These are phyloP conservation scores for Linnemannia schmuckeri DNA, from an alignment of 192 early-diverging fungal genomes.

Conservation along the genomic window DNA sequence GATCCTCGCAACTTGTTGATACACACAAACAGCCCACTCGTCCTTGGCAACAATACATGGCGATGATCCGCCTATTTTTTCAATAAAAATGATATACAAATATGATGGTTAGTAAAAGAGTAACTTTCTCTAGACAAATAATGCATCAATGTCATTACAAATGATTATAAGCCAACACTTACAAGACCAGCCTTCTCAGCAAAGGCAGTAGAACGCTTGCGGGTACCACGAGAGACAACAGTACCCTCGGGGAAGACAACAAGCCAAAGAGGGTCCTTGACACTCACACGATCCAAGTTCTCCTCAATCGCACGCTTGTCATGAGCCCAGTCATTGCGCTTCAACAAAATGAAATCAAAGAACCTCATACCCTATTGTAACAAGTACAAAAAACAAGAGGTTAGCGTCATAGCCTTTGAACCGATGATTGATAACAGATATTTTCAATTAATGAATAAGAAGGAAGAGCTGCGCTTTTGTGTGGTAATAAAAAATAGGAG, in stretches of 20 bases:
- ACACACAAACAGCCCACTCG: constrained; percentile 85
- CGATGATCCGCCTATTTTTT: constrained; percentile 64
- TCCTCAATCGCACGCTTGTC: constrained; percentile 75
- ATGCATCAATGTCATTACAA: not conserved
- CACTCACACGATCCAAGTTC: constrained; percentile 70
- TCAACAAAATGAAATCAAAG: constrained; percentile 95
- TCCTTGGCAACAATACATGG: constrained; percentile 87
- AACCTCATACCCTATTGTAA: constrained; percentile 81
- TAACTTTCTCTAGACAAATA: not conserved
- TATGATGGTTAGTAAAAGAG: not conserved
- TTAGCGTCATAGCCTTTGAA: not conserved
- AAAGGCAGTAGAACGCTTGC: constrained; percentile 74
- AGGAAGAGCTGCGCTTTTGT: not conserved
- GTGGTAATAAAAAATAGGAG: not conserved
- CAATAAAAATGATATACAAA: not conserved
- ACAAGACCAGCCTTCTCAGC: constrained; percentile 77
- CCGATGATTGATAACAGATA: not conserved
- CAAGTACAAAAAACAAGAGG: not conserved
- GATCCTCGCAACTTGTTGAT: constrained; percentile 74
- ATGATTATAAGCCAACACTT: constrained; percentile 21
- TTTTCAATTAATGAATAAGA: not conserved
- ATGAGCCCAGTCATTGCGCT: constrained; percentile 82
- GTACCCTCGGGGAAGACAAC: constrained; percentile 98
- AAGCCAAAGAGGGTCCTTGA: constrained; percentile 86
- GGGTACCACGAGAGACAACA: constrained; percentile 82